These are phyloP conservation scores for Pseudoneurospora amorphoporcata DNA, from an alignment of 495 filamentous ascomycete genomes.

Conservation along the genomic window DNA sequence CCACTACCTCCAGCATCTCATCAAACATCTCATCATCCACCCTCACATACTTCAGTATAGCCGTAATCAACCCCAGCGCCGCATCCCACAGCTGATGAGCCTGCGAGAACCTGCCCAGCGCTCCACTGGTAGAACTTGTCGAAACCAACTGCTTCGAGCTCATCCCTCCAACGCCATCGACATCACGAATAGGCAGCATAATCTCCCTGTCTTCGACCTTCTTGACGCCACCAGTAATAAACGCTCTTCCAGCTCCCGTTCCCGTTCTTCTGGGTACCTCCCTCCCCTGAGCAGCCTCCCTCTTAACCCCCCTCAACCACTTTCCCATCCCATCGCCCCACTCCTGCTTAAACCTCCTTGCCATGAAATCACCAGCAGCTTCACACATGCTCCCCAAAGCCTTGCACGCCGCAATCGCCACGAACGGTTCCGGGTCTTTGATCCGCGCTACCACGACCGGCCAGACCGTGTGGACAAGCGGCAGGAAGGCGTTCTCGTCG, in stretches of 20 bases:
- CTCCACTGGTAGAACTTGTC: slow-evolving; percentile 14
- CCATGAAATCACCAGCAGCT: slow-evolving; percentile 73
- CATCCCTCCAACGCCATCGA: not conserved
- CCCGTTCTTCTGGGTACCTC: slow-evolving; percentile 30
- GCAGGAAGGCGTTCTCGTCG: slow-evolving; percentile 74
- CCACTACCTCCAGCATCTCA: slow-evolving; percentile 51
- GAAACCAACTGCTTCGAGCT: slow-evolving; percentile 14
- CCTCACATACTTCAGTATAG: slow-evolving; percentile 44
- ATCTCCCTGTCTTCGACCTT: slow-evolving; percentile 10
- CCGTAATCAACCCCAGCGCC: slow-evolving; percentile 40
- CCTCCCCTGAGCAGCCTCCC: slow-evolving; percentile 18
- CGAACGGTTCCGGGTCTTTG: slow-evolving; percentile 63
- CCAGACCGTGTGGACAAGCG: slow-evolving; percentile 83
- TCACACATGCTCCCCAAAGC: slow-evolving; percentile 51
- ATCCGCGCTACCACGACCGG: slow-evolving; percentile 63
- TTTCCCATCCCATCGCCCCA: slow-evolving; percentile 47
- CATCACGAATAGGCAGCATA: slow-evolving; percentile 16
- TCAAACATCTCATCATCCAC: slow-evolving; percentile 57
- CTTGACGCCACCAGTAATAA: slow-evolving; percentile 4
- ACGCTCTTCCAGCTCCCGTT: slow-evolving; percentile 6
- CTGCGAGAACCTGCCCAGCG: slow-evolving; percentile 43
- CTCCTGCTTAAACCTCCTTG: slow-evolving; percentile 53
- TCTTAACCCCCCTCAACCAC: slow-evolving; percentile 27
- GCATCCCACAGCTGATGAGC: slow-evolving; percentile 49
- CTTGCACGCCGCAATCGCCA: slow-evolving; percentile 58